Conservation (phyloP, 148 eudicot species). For the Chenopodium berlandieri region DNA sequence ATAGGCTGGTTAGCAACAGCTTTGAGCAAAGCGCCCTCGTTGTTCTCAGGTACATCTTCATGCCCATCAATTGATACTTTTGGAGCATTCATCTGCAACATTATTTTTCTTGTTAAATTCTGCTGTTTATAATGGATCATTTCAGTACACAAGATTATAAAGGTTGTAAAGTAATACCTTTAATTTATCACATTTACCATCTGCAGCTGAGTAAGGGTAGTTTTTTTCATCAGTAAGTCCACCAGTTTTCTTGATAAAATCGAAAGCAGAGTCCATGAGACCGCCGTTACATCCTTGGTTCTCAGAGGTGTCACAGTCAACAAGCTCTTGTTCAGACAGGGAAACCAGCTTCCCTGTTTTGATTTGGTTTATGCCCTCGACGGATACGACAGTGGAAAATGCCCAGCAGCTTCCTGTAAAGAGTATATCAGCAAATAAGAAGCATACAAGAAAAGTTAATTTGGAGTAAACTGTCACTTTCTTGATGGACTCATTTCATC, state of each 20-base stretch:
- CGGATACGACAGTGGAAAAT: constrained; percentile 73
- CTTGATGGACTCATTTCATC: neutral
- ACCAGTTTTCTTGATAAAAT: constrained; percentile 64
- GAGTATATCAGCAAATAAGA: neutral
- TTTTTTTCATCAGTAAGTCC: constrained; percentile 63
- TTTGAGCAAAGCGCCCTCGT: constrained; percentile 65
- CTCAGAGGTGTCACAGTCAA: constrained; percentile 72
- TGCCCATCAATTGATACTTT: constrained; percentile 82
- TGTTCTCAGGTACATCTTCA: constrained; percentile 64
- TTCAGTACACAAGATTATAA: neutral
- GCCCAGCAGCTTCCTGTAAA: constrained; percentile 97
- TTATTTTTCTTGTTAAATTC: neutral
- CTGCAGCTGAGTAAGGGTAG: constrained; percentile 69
- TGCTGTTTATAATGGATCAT: neutral
- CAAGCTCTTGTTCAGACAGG: constrained; percentile 84
- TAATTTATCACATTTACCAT: constrained; percentile 52
- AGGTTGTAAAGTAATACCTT: constrained; percentile 41
- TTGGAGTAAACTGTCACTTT: neutral
- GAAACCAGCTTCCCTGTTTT: constrained; percentile 72
- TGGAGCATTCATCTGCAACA: constrained; percentile 45
- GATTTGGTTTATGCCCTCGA: constrained; percentile 89
- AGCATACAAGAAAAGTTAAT: neutral
- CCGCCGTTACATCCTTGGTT: constrained; percentile 92
- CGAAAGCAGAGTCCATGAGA: constrained; percentile 77
- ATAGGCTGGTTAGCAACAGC: constrained; percentile 87